Evolutionary conservation across 2,329 filamentous ascomycete genomes (phyloP), one percentile per base, ranked within the genome.

Genomic region (Trichoderma sp.): DNA sequence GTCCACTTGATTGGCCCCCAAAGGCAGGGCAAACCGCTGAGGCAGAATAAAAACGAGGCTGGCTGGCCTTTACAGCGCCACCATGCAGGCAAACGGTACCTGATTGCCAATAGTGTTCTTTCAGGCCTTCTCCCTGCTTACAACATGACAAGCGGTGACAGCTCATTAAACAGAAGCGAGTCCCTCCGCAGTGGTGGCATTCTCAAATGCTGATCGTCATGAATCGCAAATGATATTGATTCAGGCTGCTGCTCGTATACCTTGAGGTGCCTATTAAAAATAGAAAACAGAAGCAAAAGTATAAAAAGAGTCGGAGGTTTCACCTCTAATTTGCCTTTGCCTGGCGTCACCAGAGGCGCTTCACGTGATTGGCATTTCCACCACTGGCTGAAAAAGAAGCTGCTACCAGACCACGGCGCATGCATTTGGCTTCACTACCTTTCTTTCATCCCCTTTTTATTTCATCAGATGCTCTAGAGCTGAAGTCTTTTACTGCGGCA

Each of bases 111-210:
- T 67, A 58, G 63, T 59, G n/a, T 58, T 16, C 7, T 47, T 21
- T 27, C 5, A 27, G 14, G 55, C 3, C 13, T 10, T 58, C 40
- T 67, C 63, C 63, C 35, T 67, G 63, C 63, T 67, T 67, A 55
- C 40, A 33, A 37, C n/a, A 21, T 29, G 55, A 33, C 55, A 49
- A 59, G 63, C 62, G 37, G 55, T 67, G 53, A 67, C 63, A 59
- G 55, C 62, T 65, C 63, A 67, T 67, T 52, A 67, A 58, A 59
- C 63, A 67, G 29, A n/a, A 49, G 58, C 58, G n/a, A 60, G 19
- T 37, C 33, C 52, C 40, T 27, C 56, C 24, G n/a, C 27, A 16
- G 62, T 24, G 5, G 21, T 14, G 11, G 19, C 5, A 19, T 14
- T 31, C 19, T 3, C 13, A 16, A n/a, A 24, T 24, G 47, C 47